A percentile compares a stretch with the other conserved stretches of the same genome.
These are phyloP conservation scores for Pistacia integerrima DNA, from an alignment of 345 rosid species.

Conservation along the genomic window DNA sequence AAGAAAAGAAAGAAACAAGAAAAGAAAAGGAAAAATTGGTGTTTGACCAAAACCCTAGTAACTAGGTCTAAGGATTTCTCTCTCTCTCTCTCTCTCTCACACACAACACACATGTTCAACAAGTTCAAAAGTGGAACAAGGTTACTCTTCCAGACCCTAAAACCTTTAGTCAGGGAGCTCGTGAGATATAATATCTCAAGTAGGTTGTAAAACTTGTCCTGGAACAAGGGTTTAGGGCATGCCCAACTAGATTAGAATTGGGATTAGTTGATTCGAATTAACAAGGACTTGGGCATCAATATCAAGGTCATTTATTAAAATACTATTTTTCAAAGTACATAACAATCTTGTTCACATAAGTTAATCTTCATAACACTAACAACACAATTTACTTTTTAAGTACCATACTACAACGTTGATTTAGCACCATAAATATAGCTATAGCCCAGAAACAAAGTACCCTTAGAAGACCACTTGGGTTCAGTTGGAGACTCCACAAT, in stretches of 20 bases:
- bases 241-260: not conserved
- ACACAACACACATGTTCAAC: too few species aligned
- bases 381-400: not conserved
- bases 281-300: not conserved
- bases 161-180: too few species aligned
- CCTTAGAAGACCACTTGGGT: slow-evolving; percentile 91
- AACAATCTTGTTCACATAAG: not conserved
- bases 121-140: too few species aligned
- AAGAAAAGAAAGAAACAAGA: not conserved
- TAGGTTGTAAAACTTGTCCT: not conserved
- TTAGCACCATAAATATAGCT: slow-evolving; percentile 4
- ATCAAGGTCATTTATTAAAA: not conserved
- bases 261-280: not conserved
- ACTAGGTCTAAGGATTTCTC: not conserved
- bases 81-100: too few species aligned
- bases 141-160: too few species aligned
- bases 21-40: not conserved
- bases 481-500: slow-evolving; percentile 85
- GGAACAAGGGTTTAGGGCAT: not conserved
- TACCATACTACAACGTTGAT: not conserved
- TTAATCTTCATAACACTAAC: too few species aligned
- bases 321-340: too few species aligned
- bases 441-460: slow-evolving; percentile 34
- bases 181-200: too few species aligned
- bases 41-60: not conserved